Base-by-base conservation (phyloP, 192 early-diverging fungal genomes). In the Entomortierella lignicola region DNA sequence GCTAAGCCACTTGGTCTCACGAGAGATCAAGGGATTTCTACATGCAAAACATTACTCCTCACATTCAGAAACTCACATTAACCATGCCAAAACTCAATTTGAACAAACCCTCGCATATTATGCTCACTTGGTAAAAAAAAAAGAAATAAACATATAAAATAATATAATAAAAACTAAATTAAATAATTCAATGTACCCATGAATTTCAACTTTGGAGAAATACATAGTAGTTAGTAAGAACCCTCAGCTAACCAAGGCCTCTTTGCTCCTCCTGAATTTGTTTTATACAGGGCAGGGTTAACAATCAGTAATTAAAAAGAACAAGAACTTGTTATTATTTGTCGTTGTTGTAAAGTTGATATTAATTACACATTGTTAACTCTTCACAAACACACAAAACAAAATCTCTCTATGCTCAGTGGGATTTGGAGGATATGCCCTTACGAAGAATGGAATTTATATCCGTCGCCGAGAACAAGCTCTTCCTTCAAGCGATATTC, bases 51-150 rank as follows among this genome's bases (percentile, higher is more conserved):
- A 10, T 17, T n/a, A n/a, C 13, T 54, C 23, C 8, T 54, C n/a
- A 8, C 53, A 29, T 54, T 26, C 37, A 55, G 18, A 37, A 4
- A 37, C 4, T 4, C 4, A 37, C 34, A 37, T 37, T 10, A 37
- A 56, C 37, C 55, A 74, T 74, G 64, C 27, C 23, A 32, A 64
- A 44, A 23, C 75, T 70, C 31, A 79, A 79, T 31, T n/a, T 79
- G 31, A 79, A 79, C 58, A 79, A 79, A 31, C 75, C 75, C 13
- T 79, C 75, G 25, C 75, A 79, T 60, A 79, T 79, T 34, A 79
- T 79, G 75, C 47, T 70, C 62, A 41, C 67, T 27, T 79, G 75
- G 75, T 79, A 77, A 55, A 32, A 25, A 42, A 29, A 59, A 59
- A 58, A 34, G 51, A 55, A 56, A 44, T 27, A 12, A 20, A 58